Evolutionary conservation across 768 basidiomycete species (phyloP), one percentile per base, ranked within the genome.

Genomic region (Suillus brevipes): DNA sequence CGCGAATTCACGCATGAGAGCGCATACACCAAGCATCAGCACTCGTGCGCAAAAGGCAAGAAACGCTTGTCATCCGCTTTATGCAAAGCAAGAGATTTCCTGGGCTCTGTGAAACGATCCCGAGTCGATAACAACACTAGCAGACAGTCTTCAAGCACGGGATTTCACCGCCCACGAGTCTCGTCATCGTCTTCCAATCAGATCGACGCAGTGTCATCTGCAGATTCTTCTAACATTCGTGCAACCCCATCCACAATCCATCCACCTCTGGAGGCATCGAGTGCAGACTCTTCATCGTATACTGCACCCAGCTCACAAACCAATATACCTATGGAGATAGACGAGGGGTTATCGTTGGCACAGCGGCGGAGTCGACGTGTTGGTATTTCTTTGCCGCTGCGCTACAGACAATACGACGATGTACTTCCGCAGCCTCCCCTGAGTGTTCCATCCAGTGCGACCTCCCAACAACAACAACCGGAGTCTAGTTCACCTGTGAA

Each of bases 381-480:
- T 28, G 60, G 38, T 8, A 23, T 59, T 45, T 7, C 7, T 5
- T 36, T 65, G 55, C 61, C 61, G 5, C 7, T 9, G 13, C 43
- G 20, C 2, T 65, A 55, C 28, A 57, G 65, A 5, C 53, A 55
- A 20, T 36, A 55, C 2, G 10, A 55, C 0, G 55, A 65, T n/a
- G 18, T 62, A 1, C 40, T 65, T 7, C 65, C 36, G 9, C 50
- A 65, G 53, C 60, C 60, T n/a, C 55, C 45, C 1, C 53, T 31
- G 0, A 55, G 31, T 12, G 10, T 55, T 12, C 18, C 9, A n/a
- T n/a, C n/a, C 2, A 18, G 40, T n/a, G n/a, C n/a, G n/a, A 1
- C 6, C 5, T 42, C 0, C 6, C 7, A 16, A 1, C 2, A n/a
- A n/a, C 6, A 42, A 42, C 6, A 42, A 6, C n/a, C n/a, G 1